phyloP scores from a whole-genome alignment of 257 asterid species.

The Datura wrightii region DNA sequence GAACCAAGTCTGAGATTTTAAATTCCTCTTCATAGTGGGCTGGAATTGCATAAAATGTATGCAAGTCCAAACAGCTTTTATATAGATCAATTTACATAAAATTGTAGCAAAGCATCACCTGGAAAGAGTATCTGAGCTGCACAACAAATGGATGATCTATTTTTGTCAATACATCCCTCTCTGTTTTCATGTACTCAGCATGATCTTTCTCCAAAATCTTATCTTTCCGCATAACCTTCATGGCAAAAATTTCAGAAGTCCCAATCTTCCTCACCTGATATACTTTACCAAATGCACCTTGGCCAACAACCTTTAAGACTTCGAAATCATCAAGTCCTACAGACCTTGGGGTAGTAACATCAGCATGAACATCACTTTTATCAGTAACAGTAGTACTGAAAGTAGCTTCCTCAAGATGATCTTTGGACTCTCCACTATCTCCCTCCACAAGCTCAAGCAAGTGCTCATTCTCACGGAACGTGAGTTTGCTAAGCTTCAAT shows the following conservation, averaged over 20 bases:
- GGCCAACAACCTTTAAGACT: constrained; percentile 75
- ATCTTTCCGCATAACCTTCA: constrained; percentile 87
- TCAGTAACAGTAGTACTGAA: constrained; percentile 33
- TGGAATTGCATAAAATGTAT: not conserved
- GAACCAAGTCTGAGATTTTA: not conserved
- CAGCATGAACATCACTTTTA: constrained; percentile 34
- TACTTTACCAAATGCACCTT: constrained; percentile 86
- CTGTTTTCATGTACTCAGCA: constrained; percentile 71
- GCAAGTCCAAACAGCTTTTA: not conserved
- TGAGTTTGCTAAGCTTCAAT: constrained; percentile 50
- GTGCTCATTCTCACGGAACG: constrained; percentile 51
- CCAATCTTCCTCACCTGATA: constrained; percentile 76
- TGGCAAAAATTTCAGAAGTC: constrained; percentile 70
- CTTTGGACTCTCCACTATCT: constrained; percentile 40
- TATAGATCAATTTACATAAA: not conserved
- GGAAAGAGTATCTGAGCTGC: constrained; percentile 79
- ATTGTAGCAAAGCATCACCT: constrained; percentile 46
- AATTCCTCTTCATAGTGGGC: not conserved
- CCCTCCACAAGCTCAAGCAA: constrained; percentile 42
- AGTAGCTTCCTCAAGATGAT: constrained; percentile 36
- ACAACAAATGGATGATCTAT: constrained; percentile 75
- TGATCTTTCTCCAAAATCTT: constrained; percentile 78
- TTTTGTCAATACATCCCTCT: constrained; percentile 78
- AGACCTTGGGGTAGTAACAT: constrained; percentile 38
- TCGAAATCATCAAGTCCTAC: constrained; percentile 77